Evolutionary conservation across 2,329 filamentous ascomycete species (phyloP), one percentile per base, ranked within the genome.

Genomic region (Diaporthe caulivora): DNA sequence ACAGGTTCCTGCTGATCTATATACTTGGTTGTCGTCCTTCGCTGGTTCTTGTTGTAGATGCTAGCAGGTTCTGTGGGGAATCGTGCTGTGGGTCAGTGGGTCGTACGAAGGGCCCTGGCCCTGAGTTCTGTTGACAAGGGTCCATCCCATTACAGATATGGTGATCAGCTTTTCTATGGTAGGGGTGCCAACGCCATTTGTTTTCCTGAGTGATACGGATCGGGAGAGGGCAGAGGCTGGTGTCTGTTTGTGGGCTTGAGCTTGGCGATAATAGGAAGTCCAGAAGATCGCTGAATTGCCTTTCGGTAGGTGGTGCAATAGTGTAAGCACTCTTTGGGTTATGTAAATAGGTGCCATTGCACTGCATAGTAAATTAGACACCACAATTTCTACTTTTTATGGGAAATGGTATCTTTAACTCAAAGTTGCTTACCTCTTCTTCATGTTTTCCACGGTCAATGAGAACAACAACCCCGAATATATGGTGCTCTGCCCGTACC

Each of bases 381-480:
- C 37, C 11, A 40, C 37, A 40, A 10, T 13, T 10, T 40, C 37
- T 40, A 10, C 37, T 40, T 40, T 40, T 6, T 13, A 13, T 40
- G 11, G 37, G 37, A 40, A 40, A 40, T 40, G 11, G 8, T 40
- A 40, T 40, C 37, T 40, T 40, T 13, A 40, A 40, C 11, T 40
- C 37, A 53, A 2, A 24, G 24, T 31, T 42, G 21, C 40, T 55
- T 21, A 57, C 51, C 67, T 70, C 51, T 54, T 70, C 67, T 44
- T 70, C 67, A n/a, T 40, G 24, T 70, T 21, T 70, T 53, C 67
- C 51, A 54, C 51, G 49, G 26, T 58, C 67, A 13, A 70, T 58
- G 31, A 70, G 54, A 29, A 58, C 34, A 57, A 70, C 67, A 31
- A 51, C 67, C 3, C 67, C 37, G 37, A 70, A 70, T 2, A 67